A percentile compares a stretch with the other conserved stretches of the same genome.
phyloP scores from a whole-genome alignment of 2,329 filamentous ascomycete species.

The Nakataea oryzae region DNA sequence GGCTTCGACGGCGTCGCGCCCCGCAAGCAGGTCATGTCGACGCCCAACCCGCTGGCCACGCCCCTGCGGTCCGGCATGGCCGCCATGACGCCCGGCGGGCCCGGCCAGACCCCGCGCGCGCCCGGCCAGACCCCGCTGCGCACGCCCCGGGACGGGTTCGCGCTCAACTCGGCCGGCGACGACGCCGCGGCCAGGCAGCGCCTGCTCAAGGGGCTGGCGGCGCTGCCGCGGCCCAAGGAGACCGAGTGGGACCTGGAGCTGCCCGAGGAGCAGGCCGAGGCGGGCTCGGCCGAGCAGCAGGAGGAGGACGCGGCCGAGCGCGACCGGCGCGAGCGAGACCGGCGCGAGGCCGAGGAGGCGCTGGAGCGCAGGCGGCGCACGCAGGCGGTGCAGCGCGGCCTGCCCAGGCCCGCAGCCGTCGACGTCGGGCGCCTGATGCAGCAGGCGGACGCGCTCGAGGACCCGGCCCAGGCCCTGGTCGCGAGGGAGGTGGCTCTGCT shows the following conservation, averaged over 20 bases:
- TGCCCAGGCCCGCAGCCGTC: conserved; percentile 67
- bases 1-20: conserved; percentile 81
- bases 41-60: conserved; percentile 91
- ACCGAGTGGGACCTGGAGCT: conserved; percentile 90
- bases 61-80: conserved; percentile 58
- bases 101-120: conserved; percentile 64
- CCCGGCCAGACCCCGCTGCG: conserved; percentile 70
- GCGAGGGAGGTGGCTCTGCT: conserved; percentile 69
- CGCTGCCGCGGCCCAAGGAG: conserved; percentile 85
- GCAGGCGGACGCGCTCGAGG: conserved; percentile 46
- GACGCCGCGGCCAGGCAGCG: conserved; percentile 56
- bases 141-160: conserved; percentile 80
- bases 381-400: conserved; percentile 76
- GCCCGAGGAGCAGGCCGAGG: conserved; percentile 69
- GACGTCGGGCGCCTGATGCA: conserved; percentile 61
- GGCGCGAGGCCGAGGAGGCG: conserved; percentile 55
- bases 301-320: conserved; percentile 58
- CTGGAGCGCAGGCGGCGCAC: conserved; percentile 75
- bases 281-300: conserved; percentile 34
- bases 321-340: conserved; percentile 67
- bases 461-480: conserved; percentile 59
- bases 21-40: conserved; percentile 70
- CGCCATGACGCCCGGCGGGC: conserved; percentile 56
- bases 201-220: conserved; percentile 63
- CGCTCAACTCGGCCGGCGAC: conserved; percentile 64